Evolutionary conservation across 2,329 filamentous ascomycete genomes (phyloP), one percentile per base, ranked within the genome.

Genomic region (Colletotrichum navitas): DNA sequence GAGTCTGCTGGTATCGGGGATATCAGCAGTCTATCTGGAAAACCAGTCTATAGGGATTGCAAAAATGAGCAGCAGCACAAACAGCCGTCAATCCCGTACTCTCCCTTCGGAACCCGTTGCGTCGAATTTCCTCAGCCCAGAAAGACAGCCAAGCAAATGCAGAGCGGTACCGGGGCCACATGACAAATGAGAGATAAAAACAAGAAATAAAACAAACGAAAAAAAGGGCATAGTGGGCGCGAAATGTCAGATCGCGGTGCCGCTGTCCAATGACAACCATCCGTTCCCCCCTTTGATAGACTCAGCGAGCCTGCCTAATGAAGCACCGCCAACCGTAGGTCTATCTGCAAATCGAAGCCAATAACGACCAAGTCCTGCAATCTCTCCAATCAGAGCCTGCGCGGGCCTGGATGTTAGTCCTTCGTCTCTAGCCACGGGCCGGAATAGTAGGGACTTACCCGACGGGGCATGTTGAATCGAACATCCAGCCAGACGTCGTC

Each of bases 351-450:
- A 34, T 24, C 34, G 21, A 61, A 60, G 21, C 69, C 58, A 64
- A 60, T 63, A 32, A 64, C 6, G 11, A 49, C 12, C 43, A 54
- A 29, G 39, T 24, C 58, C 39, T 56, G 21, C 69, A 69, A 49
- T 63, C 54, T 68, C 54, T 64, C 69, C 52, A 68, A 71, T 60
- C 43, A 68, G 34, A 61, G 26, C 47, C 65, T 72, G 47, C 32
- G 45, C 21, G 12, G n/a, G 21, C 18, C 41, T n/a, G 34, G 3
- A 69, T 29, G 54, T 72, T 63, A 72, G 66, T 51, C 24, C 26
- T 49, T 55, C 39, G n/a, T 47, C 26, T 36, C 32, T 21, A 3
- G 24, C 21, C 11, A 54, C 21, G 6, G 2, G 21, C 29, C 10
- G 34, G 16, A 29, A 32, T 34, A 7, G 2, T 4, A 16, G 12